A percentile compares a stretch with the other conserved stretches of the same genome.
These are phyloP conservation scores for Esteya vermicola DNA, from an alignment of 2,329 filamentous ascomycete species.

Conservation along the genomic window DNA sequence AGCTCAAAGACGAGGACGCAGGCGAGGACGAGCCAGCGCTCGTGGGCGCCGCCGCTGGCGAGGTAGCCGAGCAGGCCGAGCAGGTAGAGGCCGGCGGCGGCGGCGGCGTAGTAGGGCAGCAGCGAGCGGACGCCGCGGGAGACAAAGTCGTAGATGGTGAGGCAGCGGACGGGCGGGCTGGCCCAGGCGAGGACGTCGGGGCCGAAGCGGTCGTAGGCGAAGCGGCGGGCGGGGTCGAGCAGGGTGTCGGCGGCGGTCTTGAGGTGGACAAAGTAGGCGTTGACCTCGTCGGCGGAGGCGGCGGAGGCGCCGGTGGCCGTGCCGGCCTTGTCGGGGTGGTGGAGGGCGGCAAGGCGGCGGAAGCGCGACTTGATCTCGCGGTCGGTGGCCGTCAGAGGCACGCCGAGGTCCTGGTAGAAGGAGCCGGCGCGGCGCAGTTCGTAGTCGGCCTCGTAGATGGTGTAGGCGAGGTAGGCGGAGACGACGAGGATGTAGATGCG, in stretches of 20 bases:
- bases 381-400: conserved; percentile 55
- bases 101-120: conserved; percentile 45
- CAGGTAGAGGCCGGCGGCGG: conserved; percentile 42
- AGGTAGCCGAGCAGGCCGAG: conserved; percentile 53
- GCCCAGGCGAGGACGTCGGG: conserved; percentile 54
- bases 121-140: conserved; percentile 40
- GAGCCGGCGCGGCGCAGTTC: conserved; percentile 56
- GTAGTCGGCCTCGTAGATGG: conserved; percentile 82
- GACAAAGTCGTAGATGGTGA: conserved; percentile 60
- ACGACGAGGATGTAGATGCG: conserved; percentile 76
- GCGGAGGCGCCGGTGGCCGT: conserved; percentile 13
- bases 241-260: conserved; percentile 75
- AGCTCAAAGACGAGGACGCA: conserved; percentile 42
- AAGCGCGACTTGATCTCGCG: conserved; percentile 73
- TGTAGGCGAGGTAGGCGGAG: conserved; percentile 73
- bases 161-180: conserved; percentile 27
- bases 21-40: conserved; percentile 46
- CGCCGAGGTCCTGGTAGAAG: conserved; percentile 66
- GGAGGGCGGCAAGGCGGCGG: conserved; percentile 53
- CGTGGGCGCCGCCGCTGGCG: conserved; percentile 52
- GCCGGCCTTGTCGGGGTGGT: conserved; percentile 75
- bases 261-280: conserved; percentile 60
- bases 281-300: conserved; percentile 17
- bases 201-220: conserved; percentile 84
- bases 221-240: conserved; percentile 59